Evolutionary conservation across 495 filamentous ascomycete species (phyloP), one percentile per base, ranked within the genome.

Genomic region (Penicillium longicatenatum): DNA sequence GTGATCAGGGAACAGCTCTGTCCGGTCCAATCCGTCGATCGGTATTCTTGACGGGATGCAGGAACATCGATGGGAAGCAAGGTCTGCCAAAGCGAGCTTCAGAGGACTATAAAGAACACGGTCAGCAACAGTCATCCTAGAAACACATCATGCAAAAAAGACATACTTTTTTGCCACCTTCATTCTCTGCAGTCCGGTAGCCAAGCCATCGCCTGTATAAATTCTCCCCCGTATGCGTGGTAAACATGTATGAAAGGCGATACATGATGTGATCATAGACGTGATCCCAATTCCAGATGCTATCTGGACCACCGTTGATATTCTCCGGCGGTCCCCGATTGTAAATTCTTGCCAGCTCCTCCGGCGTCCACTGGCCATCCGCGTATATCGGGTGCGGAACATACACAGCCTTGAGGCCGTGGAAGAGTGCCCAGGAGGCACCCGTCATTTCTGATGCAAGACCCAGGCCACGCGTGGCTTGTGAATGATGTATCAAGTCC

Each of bases 381-480:
- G 85, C 81, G 67, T 82, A 92, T 46, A 91, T 85, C 1, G 89
- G 88, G 63, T 90, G 84, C 6, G 70, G 70, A 17, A 68, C 63
- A 47, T 65, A 46, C 11, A 70, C 65, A 19, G 63, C 65, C 42
- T 93, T 92, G 48, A 91, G 75, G 2, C 89, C 89, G 65, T 91
- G 88, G 22, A 87, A 79, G 7, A 92, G 71, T 0, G 86, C 77
- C 14, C 80, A 81, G 0, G 86, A 88, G 26, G 81, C 79, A 2
- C 88, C 82, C 37, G 80, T 84, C 87, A 90, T 89, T 62, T 92
- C 88, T 1, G 85, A 85, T 9, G 81, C 82, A 50, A 91, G 79
- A 45, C 83, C 79, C 19, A 85, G 79, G 14, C 89, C 64, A 21
- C 56, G 58, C 0, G 61, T 63, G 11, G 67, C 62, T 48, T 65